Evolutionary conservation across 352 stramenopile genomes (phyloP), one percentile per base, ranked within the genome.

Genomic region (Phytophthora parvispora): DNA sequence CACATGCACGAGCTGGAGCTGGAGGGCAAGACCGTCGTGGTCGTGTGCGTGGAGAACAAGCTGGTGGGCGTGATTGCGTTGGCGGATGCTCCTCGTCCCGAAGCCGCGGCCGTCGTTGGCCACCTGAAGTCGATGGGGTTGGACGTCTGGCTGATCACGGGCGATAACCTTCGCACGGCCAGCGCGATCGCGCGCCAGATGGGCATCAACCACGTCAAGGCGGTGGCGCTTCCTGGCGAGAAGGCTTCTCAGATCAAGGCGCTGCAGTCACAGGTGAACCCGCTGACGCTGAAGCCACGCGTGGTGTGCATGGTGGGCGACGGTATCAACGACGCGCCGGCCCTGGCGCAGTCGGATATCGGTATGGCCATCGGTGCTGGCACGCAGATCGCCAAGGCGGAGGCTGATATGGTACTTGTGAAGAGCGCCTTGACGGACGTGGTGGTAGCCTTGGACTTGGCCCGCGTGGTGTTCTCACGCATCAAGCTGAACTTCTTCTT

Each of bases 291-390:
- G 66, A 92, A 87, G 62, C 78, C 88, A 25, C 82, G 92, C 48
- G 84, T 99, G 16, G 78, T 98, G 10, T 93, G 86, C 40, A 98
- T 99, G 87, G 88, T 98, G 51, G 95, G 96, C 24, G 95, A 99
- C 63, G 96, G 96, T 28, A 97, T 99, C 52, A 99, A 99, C 75
- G 97, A 99, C 77, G 95, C 94, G 7, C 96, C 96, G 12, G 95
- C 97, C 1, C 69, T 99, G 10, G 90, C 93, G 7, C 88, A 97
- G 55, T 93, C 95, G 12, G 93, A 99, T 67, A 81, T 99, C 5
- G 95, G 96, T 8, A 95, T 99, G 77, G 95, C 96, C 1, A 95
- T 97, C 38, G 96, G 94, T 27, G 91, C 95, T 4, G 96, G 95
- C 15, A 98, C 96, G 16, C 85, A 97, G 60, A 95, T 97, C 42